phyloP scores from a whole-genome alignment of 352 stramenopile species.

The Vaucheria bursata region DNA sequence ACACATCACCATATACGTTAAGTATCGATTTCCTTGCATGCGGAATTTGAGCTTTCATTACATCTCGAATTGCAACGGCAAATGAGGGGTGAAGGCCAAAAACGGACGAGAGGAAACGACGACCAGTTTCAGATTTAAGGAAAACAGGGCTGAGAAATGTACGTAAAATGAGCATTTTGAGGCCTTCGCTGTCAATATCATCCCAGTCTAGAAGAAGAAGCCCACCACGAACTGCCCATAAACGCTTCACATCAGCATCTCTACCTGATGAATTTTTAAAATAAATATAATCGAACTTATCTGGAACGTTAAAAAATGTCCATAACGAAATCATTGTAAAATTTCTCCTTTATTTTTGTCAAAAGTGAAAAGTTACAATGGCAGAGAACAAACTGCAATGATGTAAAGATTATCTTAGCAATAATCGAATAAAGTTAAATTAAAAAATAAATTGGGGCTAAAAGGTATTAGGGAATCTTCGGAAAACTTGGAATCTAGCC shows the following conservation, averaged over 20 bases:
- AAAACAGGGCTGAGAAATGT: constrained; percentile 68
- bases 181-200: constrained; percentile 24
- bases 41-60: constrained; percentile 53
- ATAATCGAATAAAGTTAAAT: no score
- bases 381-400: no score
- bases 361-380: no score
- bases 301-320: no score
- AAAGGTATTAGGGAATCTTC: no score
- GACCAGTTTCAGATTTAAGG: constrained; percentile 68
- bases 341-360: no score
- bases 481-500: no score
- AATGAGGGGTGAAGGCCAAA: constrained; percentile 72
- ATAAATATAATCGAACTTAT: no score
- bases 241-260: constrained; percentile 43
- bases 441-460: no score
- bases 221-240: constrained; percentile 19
- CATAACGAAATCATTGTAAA: no score
- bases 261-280: no score
- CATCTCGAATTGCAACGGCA: constrained; percentile 70
- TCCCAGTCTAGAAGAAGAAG: constrained; percentile 45
- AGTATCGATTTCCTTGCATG: constrained; percentile 28
- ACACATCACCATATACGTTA: constrained; percentile 40
- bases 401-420: no score
- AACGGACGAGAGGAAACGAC: constrained; percentile 68
- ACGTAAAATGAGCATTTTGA: constrained; percentile 69